Conservation (phyloP, 2,329 filamentous ascomycete species). For the Alternaria viburni region DNA sequence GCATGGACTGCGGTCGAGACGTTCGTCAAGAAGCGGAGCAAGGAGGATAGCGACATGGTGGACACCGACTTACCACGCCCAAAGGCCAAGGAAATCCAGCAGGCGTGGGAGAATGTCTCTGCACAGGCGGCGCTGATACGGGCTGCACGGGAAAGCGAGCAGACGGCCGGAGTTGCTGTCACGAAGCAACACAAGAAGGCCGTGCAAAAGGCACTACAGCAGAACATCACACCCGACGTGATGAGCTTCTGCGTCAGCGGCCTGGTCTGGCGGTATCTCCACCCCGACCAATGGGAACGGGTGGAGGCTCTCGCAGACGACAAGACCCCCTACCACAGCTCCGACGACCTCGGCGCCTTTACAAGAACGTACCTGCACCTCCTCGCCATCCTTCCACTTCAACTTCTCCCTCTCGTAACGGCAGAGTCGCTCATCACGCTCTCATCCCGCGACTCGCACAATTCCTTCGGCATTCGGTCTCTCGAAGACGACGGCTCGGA, state of each 20-base stretch:
- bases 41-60: conserved; percentile 44
- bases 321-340: conserved; percentile 50
- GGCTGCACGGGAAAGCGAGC: conserved; percentile 24
- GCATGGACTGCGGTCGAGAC: conserved; percentile 46
- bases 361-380: conserved; percentile 53
- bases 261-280: conserved; percentile 41
- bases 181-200: conserved; percentile 45
- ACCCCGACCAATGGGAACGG: conserved; percentile 38
- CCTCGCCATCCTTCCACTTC: conserved; percentile 47
- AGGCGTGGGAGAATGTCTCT: conserved; percentile 34
- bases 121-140: conserved; percentile 37
- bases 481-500: conserved; percentile 55
- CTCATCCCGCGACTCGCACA: conserved; percentile 52
- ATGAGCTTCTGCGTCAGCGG: conserved; percentile 53
- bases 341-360: conserved; percentile 49
- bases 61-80: conserved; percentile 38
- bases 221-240: conserved; percentile 45
- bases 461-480: conserved; percentile 55
- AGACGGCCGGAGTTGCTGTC: conserved; percentile 10
- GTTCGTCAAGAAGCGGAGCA: conserved; percentile 38
- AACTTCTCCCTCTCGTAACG: conserved; percentile 45
- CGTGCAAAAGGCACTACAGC: conserved; percentile 36
- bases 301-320: conserved; percentile 51
- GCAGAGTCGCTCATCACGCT: conserved; percentile 44
- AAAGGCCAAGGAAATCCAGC: conserved; percentile 31